phyloP scores from a whole-genome alignment of 352 stramenopile genomes.

The Achlya hypogyna region DNA sequence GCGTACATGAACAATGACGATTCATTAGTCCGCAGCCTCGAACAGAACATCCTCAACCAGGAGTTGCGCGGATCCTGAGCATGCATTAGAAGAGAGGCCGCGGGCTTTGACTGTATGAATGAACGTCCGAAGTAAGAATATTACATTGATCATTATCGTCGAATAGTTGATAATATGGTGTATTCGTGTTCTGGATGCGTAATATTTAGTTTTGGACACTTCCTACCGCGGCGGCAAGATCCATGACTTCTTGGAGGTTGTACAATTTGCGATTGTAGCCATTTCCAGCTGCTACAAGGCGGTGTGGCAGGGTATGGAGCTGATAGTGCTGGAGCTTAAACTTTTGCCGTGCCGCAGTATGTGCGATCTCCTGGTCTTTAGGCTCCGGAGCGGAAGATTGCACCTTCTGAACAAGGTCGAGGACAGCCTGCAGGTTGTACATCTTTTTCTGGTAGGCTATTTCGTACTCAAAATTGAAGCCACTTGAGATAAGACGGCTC shows the following conservation, averaged over 20 bases:
- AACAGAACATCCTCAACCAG: constrained; percentile 74
- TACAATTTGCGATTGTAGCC: no score
- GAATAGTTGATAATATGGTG: no score
- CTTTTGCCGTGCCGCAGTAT: background rate
- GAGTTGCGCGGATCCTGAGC: constrained; percentile 70
- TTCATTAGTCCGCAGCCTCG: constrained; percentile 52
- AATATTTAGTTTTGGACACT: no score
- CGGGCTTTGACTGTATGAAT: no score
- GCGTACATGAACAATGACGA: constrained; percentile 89
- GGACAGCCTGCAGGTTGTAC: background rate
- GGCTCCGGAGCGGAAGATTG: background rate
- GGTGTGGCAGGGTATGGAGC: no score
- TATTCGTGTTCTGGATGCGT: no score
- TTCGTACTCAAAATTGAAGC: background rate
- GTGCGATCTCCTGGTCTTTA: background rate
- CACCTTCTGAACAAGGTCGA: background rate
- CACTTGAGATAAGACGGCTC: background rate
- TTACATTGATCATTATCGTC: no score
- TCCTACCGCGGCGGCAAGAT: no score
- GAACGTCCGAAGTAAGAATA: no score
- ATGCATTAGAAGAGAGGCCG: constrained; percentile 84
- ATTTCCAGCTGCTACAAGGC: no score
- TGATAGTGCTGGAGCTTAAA: background rate
- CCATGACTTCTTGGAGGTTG: no score
- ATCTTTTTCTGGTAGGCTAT: background rate